Percentiles rank a stretch among this genome's conserved stretches.
Evolutionary conservation across 2,329 filamentous ascomycete genomes (phyloP).

Genomic region (Fusarium concolor): DNA sequence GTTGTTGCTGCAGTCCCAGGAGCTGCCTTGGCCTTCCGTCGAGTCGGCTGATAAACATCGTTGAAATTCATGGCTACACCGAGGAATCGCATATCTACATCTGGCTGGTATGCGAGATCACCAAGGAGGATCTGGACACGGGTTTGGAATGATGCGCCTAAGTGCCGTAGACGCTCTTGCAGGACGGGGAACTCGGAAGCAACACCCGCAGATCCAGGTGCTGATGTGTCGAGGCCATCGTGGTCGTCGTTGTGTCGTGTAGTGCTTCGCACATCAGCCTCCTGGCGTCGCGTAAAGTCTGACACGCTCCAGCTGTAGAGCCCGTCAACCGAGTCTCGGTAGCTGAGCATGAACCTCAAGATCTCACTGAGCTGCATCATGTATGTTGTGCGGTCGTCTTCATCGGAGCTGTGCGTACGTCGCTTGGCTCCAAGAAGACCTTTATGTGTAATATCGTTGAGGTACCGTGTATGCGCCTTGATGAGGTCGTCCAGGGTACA

Average conservation of each 20-base stretch:
- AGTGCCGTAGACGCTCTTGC: constrained; percentile 75
- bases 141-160: constrained; percentile 80
- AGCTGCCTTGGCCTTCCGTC: constrained; percentile 66
- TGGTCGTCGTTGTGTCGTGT: constrained; percentile 55
- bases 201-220: constrained; percentile 64
- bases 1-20: constrained; percentile 39
- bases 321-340: constrained; percentile 92
- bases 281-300: constrained; percentile 92
- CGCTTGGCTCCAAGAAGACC: constrained; percentile 84
- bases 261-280: constrained; percentile 80
- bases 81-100: constrained; percentile 94
- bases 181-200: constrained; percentile 77
- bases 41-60: constrained; percentile 87
- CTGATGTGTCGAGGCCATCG: constrained; percentile 32
- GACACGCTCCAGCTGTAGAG: constrained; percentile 95
- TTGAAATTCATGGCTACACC: constrained; percentile 99
- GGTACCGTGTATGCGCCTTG: constrained; percentile 87
- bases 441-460: constrained; percentile 95
- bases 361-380: constrained; percentile 92
- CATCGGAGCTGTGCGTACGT: constrained; percentile 57
- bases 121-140: constrained; percentile 85
- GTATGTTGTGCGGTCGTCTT: constrained; percentile 80
- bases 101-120: constrained; percentile 91
- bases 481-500: constrained; percentile 97
- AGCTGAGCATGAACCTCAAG: constrained; percentile 91